Conservation (phyloP, 2,329 filamentous ascomycete genomes). For the Neospermospora avenae region DNA sequence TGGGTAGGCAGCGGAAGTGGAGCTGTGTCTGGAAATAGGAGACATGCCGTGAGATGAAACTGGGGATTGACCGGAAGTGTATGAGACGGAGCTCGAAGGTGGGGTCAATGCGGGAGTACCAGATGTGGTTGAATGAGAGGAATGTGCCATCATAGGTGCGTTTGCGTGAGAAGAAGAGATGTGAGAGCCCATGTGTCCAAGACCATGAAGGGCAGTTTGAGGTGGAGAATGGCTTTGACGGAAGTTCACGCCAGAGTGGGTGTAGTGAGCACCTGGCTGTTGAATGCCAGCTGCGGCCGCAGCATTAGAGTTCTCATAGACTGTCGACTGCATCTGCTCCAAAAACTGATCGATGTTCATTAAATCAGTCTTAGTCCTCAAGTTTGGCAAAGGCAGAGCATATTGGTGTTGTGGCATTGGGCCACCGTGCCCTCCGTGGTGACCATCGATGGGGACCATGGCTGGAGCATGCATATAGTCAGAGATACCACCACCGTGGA, state of each 20-base stretch:
- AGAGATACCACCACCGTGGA: conserved; percentile 51
- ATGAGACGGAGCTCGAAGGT: conserved; percentile 71
- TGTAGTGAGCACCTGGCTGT: conserved; percentile 67
- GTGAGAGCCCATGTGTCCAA: conserved; percentile 31
- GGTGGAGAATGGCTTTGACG: conserved; percentile 55
- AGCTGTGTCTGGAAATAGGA: conserved; percentile 59
- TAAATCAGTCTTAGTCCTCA: conserved; percentile 90
- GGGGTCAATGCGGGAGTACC: conserved; percentile 77
- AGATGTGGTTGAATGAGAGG: conserved; percentile 45
- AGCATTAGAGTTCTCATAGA: conserved; percentile 88
- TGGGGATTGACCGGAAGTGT: conserved; percentile 74
- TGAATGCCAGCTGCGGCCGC: conserved; percentile 76
- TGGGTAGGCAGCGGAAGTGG: conserved; percentile 68
- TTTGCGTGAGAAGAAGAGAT: conserved; percentile 44
- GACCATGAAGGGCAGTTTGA: conserved; percentile 32
- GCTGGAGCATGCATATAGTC: conserved; percentile 56
- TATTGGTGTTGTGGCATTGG: conserved; percentile 73
- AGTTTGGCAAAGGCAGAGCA: conserved; percentile 81
- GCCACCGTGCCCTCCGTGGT: conserved; percentile 45
- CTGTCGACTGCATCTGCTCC: conserved; percentile 92
- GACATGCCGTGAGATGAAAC: conserved; percentile 66
- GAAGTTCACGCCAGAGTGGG: conserved; percentile 51
- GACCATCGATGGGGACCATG: conserved; percentile 52
- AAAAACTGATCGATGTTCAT: conserved; percentile 92
- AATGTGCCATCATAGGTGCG: conserved; percentile 58